Evolutionary conservation across 2,329 filamentous ascomycete genomes (phyloP), one percentile per base, ranked within the genome.

Genomic region (Fusarium sp.): DNA sequence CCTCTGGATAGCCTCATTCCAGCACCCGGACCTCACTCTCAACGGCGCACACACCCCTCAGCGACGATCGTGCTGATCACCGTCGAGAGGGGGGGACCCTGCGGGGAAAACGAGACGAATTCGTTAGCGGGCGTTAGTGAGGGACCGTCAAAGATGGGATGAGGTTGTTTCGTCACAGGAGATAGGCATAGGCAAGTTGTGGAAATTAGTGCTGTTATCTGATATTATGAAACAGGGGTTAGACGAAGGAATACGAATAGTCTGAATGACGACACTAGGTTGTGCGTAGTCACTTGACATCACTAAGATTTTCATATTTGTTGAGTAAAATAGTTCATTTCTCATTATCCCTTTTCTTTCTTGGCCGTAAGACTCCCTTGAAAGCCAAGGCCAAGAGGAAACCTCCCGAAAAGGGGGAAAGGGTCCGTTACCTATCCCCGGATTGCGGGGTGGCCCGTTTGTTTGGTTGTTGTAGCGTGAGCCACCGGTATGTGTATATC

Each of bases 401-500:
- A 27, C 27, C n/a, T 44, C 20, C 55, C 20, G 17, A 19, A 46
- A 17, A 43, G 50, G 25, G 44, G 15, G 20, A 45, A 44, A 40
- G 25, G 40, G 11, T 41, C 43, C 33, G 20, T 50, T 45, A 27
- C 48, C 59, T 46, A 43, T 33, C 64, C 53, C 44, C 33, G 46
- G 33, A 44, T 50, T 62, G 33, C 40, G 41, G 44, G 48, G 54
- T 51, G 41, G 46, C 55, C 66, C 50, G 59, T 32, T 55, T 55
- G 23, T 37, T 51, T 39, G 44, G 35, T 61, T 46, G 33, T 51
- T 32, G 58, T 58, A 71, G 67, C 54, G 67, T 45, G 59, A 72
- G 67, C 67, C 56, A 67, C 70, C 51, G 57, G 65, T 67, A 65
- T 71, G 62, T 71, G 56, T 71, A 53, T 65, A 65, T 68, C 65